phyloP scores from a whole-genome alignment of 139 green algal species.

The Gonium pectorale region DNA sequence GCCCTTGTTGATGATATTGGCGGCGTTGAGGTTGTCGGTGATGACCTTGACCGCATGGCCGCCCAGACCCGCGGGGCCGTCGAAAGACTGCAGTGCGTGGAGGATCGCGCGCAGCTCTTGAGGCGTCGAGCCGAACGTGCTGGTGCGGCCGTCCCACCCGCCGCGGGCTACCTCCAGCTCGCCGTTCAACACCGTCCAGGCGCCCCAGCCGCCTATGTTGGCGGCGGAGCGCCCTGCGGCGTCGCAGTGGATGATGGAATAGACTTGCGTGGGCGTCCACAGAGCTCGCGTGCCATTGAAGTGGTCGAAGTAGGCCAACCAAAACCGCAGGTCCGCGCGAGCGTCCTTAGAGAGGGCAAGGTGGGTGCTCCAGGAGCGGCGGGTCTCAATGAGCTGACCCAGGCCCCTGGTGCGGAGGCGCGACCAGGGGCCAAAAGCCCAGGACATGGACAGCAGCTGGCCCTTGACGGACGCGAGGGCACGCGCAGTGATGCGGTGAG shows the following conservation, averaged over 20 bases:
- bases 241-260: neutral
- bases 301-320: neutral
- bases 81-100: neutral
- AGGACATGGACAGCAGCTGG: neutral
- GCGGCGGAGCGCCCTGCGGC: neutral
- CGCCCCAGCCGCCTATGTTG: neutral
- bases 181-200: neutral
- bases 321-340: neutral
- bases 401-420: neutral
- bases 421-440: constrained; percentile 2
- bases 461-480: neutral
- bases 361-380: neutral
- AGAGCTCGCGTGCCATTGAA: constrained; percentile 12
- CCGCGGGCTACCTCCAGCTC: neutral
- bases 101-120: neutral
- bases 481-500: too few relatives aligned
- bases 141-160: neutral
- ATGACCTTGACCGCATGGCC: neutral
- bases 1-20: too few relatives aligned
- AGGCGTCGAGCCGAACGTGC: neutral
- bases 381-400: neutral
- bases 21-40: constrained; percentile 11
- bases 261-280: neutral
- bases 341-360: neutral
- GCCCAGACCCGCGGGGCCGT: neutral